Evolutionary conservation across 2,329 filamentous ascomycete genomes (phyloP).

Genomic region (Trichoderma koningii): DNA sequence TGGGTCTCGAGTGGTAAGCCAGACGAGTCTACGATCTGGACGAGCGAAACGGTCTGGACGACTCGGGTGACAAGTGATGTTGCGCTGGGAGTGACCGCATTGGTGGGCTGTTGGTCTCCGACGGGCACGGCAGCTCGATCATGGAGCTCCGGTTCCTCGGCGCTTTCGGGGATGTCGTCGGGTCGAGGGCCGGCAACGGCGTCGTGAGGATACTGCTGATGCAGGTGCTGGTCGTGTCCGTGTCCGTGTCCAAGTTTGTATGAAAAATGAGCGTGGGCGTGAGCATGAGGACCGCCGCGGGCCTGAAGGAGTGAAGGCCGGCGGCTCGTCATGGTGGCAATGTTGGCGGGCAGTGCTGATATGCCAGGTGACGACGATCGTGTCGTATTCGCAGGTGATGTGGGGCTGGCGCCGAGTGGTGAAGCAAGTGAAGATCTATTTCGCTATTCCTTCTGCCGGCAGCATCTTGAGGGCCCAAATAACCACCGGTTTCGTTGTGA

Average conservation of each 20-base stretch:
- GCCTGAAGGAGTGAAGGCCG: conserved; percentile 45
- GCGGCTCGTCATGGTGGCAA: conserved; percentile 41
- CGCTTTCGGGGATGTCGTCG: conserved; percentile 26
- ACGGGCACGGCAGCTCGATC: conserved; percentile 29
- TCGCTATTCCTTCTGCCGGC: conserved; percentile 23
- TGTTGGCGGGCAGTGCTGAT: conserved; percentile 34
- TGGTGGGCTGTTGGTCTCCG: conserved; percentile 27
- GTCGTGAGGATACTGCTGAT: conserved; percentile 32
- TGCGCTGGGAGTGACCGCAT: conserved; percentile 12
- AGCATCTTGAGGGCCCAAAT: conserved; percentile 25
- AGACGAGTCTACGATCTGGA: conserved; percentile 53
- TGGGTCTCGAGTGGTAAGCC: conserved; percentile 49
- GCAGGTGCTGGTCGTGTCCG: conserved; percentile 33
- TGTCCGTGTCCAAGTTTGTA: conserved; percentile 25
- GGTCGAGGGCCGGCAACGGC: conserved; percentile 32
- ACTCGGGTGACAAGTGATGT: conserved; percentile 47
- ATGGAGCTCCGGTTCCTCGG: not conserved
- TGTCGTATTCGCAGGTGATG: conserved; percentile 31
- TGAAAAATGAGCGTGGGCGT: conserved; percentile 35
- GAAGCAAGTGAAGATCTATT: conserved; percentile 28
- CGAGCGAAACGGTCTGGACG: conserved; percentile 57
- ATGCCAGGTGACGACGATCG: conserved; percentile 28
- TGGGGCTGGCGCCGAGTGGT: conserved; percentile 27
- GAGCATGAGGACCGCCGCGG: conserved; percentile 33
- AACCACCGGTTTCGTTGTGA: not conserved